Conservation (phyloP, 2,329 filamentous ascomycete species). For the Fusarium sacchari region DNA sequence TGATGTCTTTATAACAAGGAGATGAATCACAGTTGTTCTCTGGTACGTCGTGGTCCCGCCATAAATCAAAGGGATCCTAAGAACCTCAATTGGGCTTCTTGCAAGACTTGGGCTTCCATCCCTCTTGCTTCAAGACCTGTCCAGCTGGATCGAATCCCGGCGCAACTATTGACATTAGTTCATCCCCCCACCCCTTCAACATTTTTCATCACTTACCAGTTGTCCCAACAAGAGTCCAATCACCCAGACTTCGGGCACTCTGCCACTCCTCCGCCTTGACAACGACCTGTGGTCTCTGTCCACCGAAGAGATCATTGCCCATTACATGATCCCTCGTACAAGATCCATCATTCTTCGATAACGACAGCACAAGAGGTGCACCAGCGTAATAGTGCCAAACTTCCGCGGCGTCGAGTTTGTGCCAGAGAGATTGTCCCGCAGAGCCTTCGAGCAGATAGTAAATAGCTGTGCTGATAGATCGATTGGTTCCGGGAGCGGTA, state of each 20-base stretch:
- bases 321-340: conserved; percentile 17
- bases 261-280: conserved; percentile 19
- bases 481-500: conserved; percentile 40
- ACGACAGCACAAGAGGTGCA: conserved; percentile 57
- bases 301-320: conserved; percentile 4
- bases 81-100: background rate
- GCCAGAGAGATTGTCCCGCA: conserved; percentile 58
- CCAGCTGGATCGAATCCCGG: conserved; percentile 18
- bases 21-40: accelerated
- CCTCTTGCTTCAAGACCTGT: conserved; percentile 10
- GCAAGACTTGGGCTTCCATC: conserved; percentile 23
- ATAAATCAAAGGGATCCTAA: too few species aligned
- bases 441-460: conserved; percentile 62
- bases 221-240: conserved; percentile 30
- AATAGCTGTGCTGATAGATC: conserved; percentile 60
- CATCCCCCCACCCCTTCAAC: accelerated
- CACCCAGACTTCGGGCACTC: conserved; percentile 7
- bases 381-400: conserved; percentile 66
- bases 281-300: conserved; percentile 22
- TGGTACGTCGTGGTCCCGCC: accelerated
- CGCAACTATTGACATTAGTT: conserved; percentile 11
- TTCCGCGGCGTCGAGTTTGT: conserved; percentile 59
- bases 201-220: background rate
- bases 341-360: conserved; percentile 56
- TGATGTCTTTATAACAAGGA: accelerated